Conservation (phyloP, 768 basidiomycete genomes). For the Suillus decipiens region DNA sequence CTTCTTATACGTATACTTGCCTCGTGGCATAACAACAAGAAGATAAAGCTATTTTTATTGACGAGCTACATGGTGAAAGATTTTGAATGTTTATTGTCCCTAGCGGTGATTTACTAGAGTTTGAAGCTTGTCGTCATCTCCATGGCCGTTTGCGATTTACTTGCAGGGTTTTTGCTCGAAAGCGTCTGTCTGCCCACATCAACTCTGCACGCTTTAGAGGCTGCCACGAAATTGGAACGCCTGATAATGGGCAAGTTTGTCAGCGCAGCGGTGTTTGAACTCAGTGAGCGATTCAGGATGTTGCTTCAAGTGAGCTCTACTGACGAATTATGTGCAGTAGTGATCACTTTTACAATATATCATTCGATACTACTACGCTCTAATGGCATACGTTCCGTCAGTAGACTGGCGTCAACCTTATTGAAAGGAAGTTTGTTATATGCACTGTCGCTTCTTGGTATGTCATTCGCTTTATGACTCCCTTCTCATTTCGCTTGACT, state of each 20-base stretch:
- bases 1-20: conserved; percentile 17
- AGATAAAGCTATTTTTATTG: conserved; percentile 6
- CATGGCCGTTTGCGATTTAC: conserved; percentile 9
- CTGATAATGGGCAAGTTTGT: conserved; percentile 14
- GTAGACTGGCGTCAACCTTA: conserved; percentile 5
- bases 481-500: background rate
- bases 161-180: conserved; percentile 8
- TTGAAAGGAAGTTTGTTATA: conserved; percentile 16
- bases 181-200: conserved; percentile 10
- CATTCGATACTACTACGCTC: background rate
- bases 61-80: conserved; percentile 11
- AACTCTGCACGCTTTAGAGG: background rate
- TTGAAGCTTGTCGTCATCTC: conserved; percentile 9
- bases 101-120: no score
- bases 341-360: conserved; percentile 4
- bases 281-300: conserved; percentile 8
- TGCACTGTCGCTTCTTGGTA: conserved; percentile 13
- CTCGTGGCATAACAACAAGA: conserved; percentile 6
- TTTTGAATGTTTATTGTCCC: background rate
- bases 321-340: conserved; percentile 5
- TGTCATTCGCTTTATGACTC: background rate
- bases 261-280: conserved; percentile 14
- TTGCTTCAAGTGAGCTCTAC: background rate
- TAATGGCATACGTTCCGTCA: background rate
- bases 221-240: conserved; percentile 3